A percentile compares a stretch with the other conserved stretches of the same genome.
These are phyloP conservation scores for Trichopus zeylanicus DNA, from an alignment of 116 monocot species.

Conservation along the genomic window DNA sequence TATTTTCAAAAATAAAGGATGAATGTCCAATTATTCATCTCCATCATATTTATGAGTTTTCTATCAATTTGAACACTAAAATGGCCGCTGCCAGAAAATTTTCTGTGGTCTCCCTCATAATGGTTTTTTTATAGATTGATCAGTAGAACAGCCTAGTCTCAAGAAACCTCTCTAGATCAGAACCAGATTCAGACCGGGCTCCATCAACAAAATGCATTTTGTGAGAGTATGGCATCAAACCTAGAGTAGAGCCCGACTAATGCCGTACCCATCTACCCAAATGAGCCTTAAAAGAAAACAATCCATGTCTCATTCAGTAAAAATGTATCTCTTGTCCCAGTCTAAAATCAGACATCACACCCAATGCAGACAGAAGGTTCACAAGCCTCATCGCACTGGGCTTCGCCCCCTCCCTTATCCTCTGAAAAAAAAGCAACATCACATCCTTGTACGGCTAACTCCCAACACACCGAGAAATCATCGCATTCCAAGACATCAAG, in stretches of 20 bases:
- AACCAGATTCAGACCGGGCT: no score
- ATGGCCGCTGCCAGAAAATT: no score
- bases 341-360: conserved; percentile 6
- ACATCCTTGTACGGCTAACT: conserved; percentile 8
- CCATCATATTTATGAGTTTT: no score
- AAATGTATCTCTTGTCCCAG: conserved; percentile 19
- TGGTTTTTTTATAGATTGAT: no score
- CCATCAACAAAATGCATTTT: conserved; percentile 16
- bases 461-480: conserved; percentile 8
- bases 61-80: no score
- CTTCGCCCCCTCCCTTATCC: conserved; percentile 6
- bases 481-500: conserved; percentile 16
- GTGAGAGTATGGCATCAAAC: conserved; percentile 12
- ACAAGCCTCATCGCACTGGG: conserved; percentile 19
- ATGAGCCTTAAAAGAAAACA: conserved; percentile 10
- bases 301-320: conserved; percentile 22
- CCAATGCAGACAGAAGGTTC: conserved; percentile 13
- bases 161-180: no score
- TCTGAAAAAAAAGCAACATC: conserved; percentile 1
- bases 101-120: no score
- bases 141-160: no score
- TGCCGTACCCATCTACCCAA: conserved; percentile 18
- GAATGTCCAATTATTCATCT: no score
- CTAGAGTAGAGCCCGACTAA: conserved; percentile 23
- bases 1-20: no score